Base-by-base conservation (phyloP, 345 rosid genomes). In the Syzygium oleosum region DNA sequence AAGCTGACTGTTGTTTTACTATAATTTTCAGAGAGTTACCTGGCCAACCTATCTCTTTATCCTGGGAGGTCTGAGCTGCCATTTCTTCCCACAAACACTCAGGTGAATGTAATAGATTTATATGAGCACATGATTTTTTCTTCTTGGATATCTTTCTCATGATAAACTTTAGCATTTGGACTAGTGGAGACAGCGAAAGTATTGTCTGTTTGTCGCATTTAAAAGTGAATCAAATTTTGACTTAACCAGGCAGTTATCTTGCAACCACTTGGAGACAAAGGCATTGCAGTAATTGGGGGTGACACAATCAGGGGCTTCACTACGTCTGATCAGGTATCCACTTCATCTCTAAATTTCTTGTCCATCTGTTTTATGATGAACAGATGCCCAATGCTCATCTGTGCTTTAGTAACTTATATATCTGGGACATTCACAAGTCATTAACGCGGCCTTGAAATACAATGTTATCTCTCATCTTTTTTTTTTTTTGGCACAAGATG, bases 241-340 rank as follows among this genome's bases (percentile, higher is more conserved):
- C 87, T 91, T 86, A 85, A 19, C 15, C 87, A 97, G 99, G 99
- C 98, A 84, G 99, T 96, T 90, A 95, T 95, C 90, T 91, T 97
- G 93, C 99, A 96, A 92, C 98, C 99, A 63, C 93, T 96, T 86
- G 99, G 98, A 58, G 98, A 95, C 86, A 93, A 89, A 88, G 98
- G 99, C 88, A 84, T 95, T 77, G 93, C 91, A 14, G 51, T 96
- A 61, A 94, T 97, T 89, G 99, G 99, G 7, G 99, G 99, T 87
- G 94, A 97, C 92, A 96, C 95, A 9, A 91, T 96, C 88, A 95
- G 98, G 92, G 99, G 98, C 68, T 97, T 95, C 91, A 94, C 99
- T 21, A 85, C 93, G 88, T 93, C 97, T 77, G 99, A 97, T 89
- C 99, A 97, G 98, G 99, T 96, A 68, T 63, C 84, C 38, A 51